A percentile compares a stretch with the other conserved stretches of the same genome.
Evolutionary conservation across 352 stramenopile species (phyloP).

Genomic region (Globisporangium recalcitrans): DNA sequence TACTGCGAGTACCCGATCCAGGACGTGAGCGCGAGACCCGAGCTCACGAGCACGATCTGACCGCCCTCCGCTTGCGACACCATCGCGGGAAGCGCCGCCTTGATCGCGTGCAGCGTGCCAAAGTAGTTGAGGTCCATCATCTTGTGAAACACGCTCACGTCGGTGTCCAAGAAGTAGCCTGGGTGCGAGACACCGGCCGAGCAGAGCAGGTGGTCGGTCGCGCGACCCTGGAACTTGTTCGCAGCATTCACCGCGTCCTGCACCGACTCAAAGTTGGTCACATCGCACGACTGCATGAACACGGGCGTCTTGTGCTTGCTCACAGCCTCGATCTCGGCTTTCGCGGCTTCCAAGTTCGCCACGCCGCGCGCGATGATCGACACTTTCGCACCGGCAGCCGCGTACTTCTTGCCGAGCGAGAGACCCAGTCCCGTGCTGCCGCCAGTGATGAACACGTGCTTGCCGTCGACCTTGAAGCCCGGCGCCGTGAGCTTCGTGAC

Average conservation of each 20-base stretch:
- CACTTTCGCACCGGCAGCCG: conserved; percentile 58
- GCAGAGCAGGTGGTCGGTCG: conserved; percentile 71
- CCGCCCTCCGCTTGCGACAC: conserved; percentile 49
- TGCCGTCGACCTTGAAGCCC: conserved; percentile 68
- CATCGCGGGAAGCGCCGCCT: conserved; percentile 79
- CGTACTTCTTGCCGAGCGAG: conserved; percentile 64
- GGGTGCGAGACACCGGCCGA: conserved; percentile 52
- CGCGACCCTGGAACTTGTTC: conserved; percentile 58
- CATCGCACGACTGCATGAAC: conserved; percentile 72
- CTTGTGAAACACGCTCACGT: conserved; percentile 62
- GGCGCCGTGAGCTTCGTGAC: conserved; percentile 55
- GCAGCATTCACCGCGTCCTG: conserved; percentile 56
- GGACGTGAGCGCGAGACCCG: conserved; percentile 59
- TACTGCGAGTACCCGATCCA: conserved; percentile 85
- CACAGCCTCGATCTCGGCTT: conserved; percentile 51
- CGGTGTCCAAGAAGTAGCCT: conserved; percentile 75
- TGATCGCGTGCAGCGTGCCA: conserved; percentile 69
- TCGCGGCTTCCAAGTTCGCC: conserved; percentile 56
- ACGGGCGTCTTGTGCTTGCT: conserved; percentile 35
- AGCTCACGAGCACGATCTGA: conserved; percentile 70
- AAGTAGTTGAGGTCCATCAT: conserved; percentile 90
- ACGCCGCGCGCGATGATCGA: conserved; percentile 61
- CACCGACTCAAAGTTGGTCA: conserved; percentile 57
- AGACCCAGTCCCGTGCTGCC: conserved; percentile 68
- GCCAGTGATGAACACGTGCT: conserved; percentile 66